Conservation (phyloP, 2,329 filamentous ascomycete genomes). For the Neofusicoccum laricinum region DNA sequence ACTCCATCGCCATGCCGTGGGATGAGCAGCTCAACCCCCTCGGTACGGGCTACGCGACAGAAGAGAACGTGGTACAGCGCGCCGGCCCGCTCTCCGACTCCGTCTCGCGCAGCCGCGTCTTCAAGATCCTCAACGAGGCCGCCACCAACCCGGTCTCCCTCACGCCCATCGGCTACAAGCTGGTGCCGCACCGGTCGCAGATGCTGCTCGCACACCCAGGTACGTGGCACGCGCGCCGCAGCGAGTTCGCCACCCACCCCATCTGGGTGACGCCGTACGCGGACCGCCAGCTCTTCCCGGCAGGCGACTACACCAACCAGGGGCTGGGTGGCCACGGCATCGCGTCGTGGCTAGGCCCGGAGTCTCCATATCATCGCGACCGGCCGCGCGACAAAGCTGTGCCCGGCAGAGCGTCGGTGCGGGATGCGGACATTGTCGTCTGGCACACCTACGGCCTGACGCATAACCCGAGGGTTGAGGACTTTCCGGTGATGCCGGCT, state of each 20-base stretch:
- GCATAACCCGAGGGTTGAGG: constrained; percentile 29
- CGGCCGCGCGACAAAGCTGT: neutral
- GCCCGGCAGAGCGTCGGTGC: neutral
- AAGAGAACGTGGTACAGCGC: constrained; percentile 15
- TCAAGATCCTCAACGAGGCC: constrained; percentile 49
- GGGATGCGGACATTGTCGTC: constrained; percentile 27
- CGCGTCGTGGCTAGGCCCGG: neutral
- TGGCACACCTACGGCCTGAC: constrained; percentile 31
- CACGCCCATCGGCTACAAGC: constrained; percentile 50
- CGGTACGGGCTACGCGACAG: constrained; percentile 2
- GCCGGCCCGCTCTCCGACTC: constrained; percentile 23
- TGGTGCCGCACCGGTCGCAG: constrained; percentile 37
- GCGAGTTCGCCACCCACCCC: constrained; percentile 25
- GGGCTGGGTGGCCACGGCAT: constrained; percentile 14
- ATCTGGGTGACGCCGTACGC: constrained; percentile 28
- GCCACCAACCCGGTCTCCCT: constrained; percentile 49
- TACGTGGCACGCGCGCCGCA: constrained; percentile 24
- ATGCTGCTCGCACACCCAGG: constrained; percentile 25
- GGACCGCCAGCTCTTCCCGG: constrained; percentile 27
- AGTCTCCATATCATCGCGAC: too few relatives aligned
- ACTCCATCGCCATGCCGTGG: constrained; percentile 24
- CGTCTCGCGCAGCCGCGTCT: constrained; percentile 32
- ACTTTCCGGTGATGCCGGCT: constrained; percentile 31
- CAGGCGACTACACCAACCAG: constrained; percentile 27
- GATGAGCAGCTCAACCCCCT: constrained; percentile 5